Percentiles rank a stretch among this genome's conserved stretches.
phyloP scores from a whole-genome alignment of 2,329 filamentous ascomycete genomes.

The Colletotrichum shisoi region DNA sequence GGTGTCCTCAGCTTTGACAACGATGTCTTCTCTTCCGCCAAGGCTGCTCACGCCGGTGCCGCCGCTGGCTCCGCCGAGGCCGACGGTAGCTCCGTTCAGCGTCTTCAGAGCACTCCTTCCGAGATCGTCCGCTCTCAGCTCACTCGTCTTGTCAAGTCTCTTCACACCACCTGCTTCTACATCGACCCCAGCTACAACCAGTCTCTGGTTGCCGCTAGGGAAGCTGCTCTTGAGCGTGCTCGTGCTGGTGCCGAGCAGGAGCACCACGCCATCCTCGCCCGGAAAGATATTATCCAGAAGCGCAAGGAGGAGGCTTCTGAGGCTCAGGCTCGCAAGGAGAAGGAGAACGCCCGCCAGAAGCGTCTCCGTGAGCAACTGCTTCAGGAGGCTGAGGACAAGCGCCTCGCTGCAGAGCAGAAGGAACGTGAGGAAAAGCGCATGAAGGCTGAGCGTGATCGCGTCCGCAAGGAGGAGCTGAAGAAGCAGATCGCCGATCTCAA shows the following conservation, averaged over 20 bases:
- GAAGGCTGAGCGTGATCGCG: constrained; percentile 86
- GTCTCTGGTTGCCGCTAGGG: constrained; percentile 78
- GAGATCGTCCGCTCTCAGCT: constrained; percentile 97
- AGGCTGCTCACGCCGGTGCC: constrained; percentile 86
- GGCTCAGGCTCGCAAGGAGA: constrained; percentile 85
- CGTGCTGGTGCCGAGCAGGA: constrained; percentile 91
- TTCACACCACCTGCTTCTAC: constrained; percentile 94
- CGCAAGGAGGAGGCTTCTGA: constrained; percentile 96
- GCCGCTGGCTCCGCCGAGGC: constrained; percentile 85
- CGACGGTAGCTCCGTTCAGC: constrained; percentile 85
- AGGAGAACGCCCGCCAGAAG: constrained; percentile 90
- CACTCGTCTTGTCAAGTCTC: constrained; percentile 85
- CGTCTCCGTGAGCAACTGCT: constrained; percentile 85
- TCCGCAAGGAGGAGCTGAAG: constrained; percentile 92
- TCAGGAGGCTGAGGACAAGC: constrained; percentile 86
- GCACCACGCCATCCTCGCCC: constrained; percentile 81
- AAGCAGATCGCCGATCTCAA: constrained; percentile 92
- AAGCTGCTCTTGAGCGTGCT: constrained; percentile 80
- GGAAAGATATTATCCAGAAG: constrained; percentile 92
- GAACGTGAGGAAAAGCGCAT: constrained; percentile 87
- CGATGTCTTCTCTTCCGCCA: constrained; percentile 96
- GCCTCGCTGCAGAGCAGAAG: constrained; percentile 89
- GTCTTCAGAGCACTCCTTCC: constrained; percentile 94
- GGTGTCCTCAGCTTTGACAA: constrained; percentile 97
- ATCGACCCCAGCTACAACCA: constrained; percentile 91